These are phyloP conservation scores for Yamadazyma scolyti DNA, from an alignment of 805 yeast species.

Conservation along the genomic window DNA sequence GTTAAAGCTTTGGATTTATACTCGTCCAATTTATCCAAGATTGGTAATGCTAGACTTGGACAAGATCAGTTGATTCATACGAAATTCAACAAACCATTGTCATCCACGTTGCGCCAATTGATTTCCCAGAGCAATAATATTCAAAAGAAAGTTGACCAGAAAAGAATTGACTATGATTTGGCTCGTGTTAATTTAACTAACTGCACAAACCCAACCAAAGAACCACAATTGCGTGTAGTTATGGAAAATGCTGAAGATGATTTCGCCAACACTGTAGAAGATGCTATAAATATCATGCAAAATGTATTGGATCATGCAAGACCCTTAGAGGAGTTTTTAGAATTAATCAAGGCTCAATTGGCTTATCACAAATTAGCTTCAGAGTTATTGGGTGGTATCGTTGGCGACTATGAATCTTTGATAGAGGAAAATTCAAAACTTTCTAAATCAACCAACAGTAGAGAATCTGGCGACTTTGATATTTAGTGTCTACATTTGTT, in stretches of 20 bases:
- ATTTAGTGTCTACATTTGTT: slow-evolving; percentile 13
- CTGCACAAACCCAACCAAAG: slow-evolving; percentile 46
- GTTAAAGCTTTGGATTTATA: slow-evolving; percentile 62
- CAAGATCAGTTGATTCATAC: slow-evolving; percentile 73
- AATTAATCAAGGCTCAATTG: slow-evolving; percentile 73
- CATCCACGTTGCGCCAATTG: slow-evolving; percentile 56
- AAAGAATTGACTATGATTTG: slow-evolving; percentile 75
- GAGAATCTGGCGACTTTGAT: slow-evolving; percentile 33
- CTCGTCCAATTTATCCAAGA: slow-evolving; percentile 65
- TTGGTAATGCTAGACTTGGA: slow-evolving; percentile 78
- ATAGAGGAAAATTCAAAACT: slow-evolving; percentile 41
- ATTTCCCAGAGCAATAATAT: slow-evolving; percentile 63
- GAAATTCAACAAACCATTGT: slow-evolving; percentile 65
- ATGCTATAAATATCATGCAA: slow-evolving; percentile 79
- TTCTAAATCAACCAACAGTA: slow-evolving; percentile 11
- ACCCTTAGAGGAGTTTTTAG: slow-evolving; percentile 63
- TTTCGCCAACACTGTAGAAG: slow-evolving; percentile 86
- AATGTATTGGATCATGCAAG: slow-evolving; percentile 69
- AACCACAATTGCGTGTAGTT: slow-evolving; percentile 68
- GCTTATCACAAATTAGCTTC: slow-evolving; percentile 75
- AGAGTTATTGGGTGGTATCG: slow-evolving; percentile 60
- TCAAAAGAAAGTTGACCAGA: slow-evolving; percentile 71
- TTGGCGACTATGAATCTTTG: slow-evolving; percentile 60
- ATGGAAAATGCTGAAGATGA: slow-evolving; percentile 87
- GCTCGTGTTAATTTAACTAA: slow-evolving; percentile 50